Evolutionary conservation across 2,329 filamentous ascomycete species (phyloP), one percentile per base, ranked within the genome.

Genomic region (Myotisia sp.): DNA sequence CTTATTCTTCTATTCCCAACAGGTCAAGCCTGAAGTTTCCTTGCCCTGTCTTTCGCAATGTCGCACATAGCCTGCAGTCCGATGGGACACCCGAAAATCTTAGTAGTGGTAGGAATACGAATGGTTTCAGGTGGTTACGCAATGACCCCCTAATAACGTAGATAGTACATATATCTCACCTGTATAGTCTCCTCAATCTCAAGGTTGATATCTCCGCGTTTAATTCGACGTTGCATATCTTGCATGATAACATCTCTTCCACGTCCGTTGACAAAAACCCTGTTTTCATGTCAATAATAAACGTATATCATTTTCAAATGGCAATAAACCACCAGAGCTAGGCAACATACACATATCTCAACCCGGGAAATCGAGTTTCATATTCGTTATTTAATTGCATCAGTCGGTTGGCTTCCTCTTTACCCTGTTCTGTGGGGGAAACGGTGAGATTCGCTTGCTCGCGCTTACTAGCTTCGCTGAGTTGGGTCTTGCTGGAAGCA

Each of bases 201-300:
- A 10, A 63, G 63, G 16, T 64, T 57, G 33, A 76, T 63, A 52
- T 87, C 71, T 1, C 68, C 74, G 34, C 76, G 63, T 10, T 67
- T 70, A 48, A 93, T 92, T 34, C 86, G 68, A 34, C 59, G 54
- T 42, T 69, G 69, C 81, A 93, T 92, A 48, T 93, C 76, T 42
- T 72, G 65, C 77, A 93, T 83, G 36, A 94, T 78, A 41, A 72
- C 70, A 2, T 70, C 67, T 37, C 84, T 67, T 26, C 71, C 68
- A 29, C 86, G 70, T 1, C 83, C 84, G 53, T 92, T 86, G 37
- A 94, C 87, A 54, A 93, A 94, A 12, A 87, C 81, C 27, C 70
- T 74, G 42, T n/a, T n/a, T n/a, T n/a, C n/a, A n/a, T n/a, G n/a
- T 14, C 20, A 23, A 18, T 6, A 33, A 26, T 33, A 16, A 33